These are phyloP conservation scores for Trametes polyzona DNA, from an alignment of 1,284 basidiomycete species.

Conservation along the genomic window DNA sequence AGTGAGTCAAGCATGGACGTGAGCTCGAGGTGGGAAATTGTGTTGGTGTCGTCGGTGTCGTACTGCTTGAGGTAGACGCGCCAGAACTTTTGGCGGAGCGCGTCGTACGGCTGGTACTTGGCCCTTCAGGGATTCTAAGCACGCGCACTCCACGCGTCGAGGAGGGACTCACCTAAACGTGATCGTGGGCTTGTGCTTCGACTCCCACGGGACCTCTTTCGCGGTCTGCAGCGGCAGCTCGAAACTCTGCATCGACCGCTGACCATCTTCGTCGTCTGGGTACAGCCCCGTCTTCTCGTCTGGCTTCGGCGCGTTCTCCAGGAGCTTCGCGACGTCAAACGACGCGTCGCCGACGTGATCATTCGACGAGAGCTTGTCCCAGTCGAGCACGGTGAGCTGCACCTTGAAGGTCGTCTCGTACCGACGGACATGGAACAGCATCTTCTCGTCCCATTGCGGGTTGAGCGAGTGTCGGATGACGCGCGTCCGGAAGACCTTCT, in stretches of 20 bases:
- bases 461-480: constrained; percentile 89
- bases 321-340: constrained; percentile 73
- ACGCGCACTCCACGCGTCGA: background rate
- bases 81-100: constrained; percentile 92
- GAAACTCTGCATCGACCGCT: constrained; percentile 72
- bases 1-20: constrained; percentile 98
- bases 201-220: constrained; percentile 66
- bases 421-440: constrained; percentile 92
- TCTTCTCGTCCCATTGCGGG: constrained; percentile 94
- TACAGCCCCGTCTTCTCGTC: constrained; percentile 79
- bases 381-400: constrained; percentile 86
- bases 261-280: constrained; percentile 52
- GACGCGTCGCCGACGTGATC: constrained; percentile 83
- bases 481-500: constrained; percentile 95
- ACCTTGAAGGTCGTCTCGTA: constrained; percentile 84
- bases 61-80: constrained; percentile 89
- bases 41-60: constrained; percentile 85
- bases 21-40: constrained; percentile 85
- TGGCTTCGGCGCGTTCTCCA: constrained; percentile 75
- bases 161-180: constrained; percentile 57
- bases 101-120: constrained; percentile 94
- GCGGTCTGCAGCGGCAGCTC: constrained; percentile 55
- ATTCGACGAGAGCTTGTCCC: constrained; percentile 92
- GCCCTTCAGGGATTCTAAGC: constrained; percentile 52
- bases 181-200: constrained; percentile 63